phyloP scores from a whole-genome alignment of 768 basidiomycete species.

The Hericium coralloides region DNA sequence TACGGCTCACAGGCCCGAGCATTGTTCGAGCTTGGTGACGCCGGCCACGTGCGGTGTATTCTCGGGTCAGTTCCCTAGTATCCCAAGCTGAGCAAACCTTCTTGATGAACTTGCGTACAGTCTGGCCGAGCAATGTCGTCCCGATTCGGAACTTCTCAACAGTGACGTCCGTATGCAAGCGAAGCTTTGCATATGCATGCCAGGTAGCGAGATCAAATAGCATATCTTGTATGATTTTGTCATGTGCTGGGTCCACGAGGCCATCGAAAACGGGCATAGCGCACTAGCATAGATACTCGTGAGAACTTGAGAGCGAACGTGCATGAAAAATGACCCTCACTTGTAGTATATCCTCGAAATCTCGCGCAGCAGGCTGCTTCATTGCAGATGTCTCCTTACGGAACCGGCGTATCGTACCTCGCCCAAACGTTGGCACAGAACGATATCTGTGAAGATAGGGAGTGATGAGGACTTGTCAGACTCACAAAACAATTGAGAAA shows the following conservation, averaged over 20 bases:
- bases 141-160: constrained; percentile 16
- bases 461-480: neutral
- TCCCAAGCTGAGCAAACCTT: constrained; percentile 17
- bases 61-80: constrained; percentile 1
- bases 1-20: too few relatives aligned
- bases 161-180: constrained; percentile 28
- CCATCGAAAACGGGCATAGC: constrained; percentile 18
- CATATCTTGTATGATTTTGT: constrained; percentile 26
- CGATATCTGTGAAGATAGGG: constrained; percentile 10
- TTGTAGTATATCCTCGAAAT: constrained; percentile 22
- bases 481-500: neutral
- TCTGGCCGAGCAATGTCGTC: constrained; percentile 16
- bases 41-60: constrained; percentile 16
- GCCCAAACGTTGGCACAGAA: constrained; percentile 15
- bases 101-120: constrained; percentile 29
- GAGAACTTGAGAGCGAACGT: neutral
- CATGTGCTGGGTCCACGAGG: constrained; percentile 19
- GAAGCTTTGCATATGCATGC: constrained; percentile 33
- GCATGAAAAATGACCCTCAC: constrained; percentile 1
- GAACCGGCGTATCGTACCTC: constrained; percentile 17
- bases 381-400: constrained; percentile 16
- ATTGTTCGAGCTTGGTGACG: constrained; percentile 5
- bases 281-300: constrained; percentile 10
- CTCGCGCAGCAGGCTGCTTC: constrained; percentile 20
- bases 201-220: constrained; percentile 21